Conservation (phyloP, 768 basidiomycete species). For the Tricholoma terreum region DNA sequence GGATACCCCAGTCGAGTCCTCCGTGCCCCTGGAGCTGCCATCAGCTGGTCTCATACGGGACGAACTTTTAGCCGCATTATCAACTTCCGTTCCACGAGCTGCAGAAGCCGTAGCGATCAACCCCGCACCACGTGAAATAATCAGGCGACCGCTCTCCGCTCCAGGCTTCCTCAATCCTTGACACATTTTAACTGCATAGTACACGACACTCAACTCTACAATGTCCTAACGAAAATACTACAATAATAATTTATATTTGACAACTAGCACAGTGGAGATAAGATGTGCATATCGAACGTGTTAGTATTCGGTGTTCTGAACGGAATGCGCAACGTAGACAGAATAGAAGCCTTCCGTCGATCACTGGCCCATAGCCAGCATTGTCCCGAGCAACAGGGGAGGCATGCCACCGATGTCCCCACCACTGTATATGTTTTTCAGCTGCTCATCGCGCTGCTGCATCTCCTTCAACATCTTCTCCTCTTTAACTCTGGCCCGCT, state of each 20-base stretch:
- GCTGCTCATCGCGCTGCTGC: constrained; percentile 5
- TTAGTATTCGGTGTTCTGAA: background rate
- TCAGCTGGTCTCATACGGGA: background rate
- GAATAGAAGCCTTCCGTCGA: background rate
- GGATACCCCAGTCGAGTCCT: background rate
- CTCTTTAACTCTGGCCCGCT: constrained; percentile 13
- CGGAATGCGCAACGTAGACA: background rate
- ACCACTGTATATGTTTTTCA: background rate
- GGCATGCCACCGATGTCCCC: background rate
- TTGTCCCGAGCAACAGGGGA: constrained; percentile 3
- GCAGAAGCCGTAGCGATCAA: background rate
- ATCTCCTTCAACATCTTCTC: constrained; percentile 14
- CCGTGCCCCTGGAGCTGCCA: background rate
- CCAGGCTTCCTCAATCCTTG: background rate
- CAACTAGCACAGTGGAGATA: background rate
- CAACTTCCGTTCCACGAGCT: background rate
- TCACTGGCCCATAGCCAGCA: constrained; percentile 5
- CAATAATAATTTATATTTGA: background rate
- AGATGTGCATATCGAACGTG: background rate
- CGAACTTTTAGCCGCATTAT: background rate
- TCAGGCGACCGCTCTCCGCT: background rate
- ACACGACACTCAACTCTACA: background rate
- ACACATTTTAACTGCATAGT: background rate
- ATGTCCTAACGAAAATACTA: background rate
- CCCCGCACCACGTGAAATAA: background rate